Evolutionary conservation across 768 basidiomycete species (phyloP).

Genomic region (Coprinellus micaceus): DNA sequence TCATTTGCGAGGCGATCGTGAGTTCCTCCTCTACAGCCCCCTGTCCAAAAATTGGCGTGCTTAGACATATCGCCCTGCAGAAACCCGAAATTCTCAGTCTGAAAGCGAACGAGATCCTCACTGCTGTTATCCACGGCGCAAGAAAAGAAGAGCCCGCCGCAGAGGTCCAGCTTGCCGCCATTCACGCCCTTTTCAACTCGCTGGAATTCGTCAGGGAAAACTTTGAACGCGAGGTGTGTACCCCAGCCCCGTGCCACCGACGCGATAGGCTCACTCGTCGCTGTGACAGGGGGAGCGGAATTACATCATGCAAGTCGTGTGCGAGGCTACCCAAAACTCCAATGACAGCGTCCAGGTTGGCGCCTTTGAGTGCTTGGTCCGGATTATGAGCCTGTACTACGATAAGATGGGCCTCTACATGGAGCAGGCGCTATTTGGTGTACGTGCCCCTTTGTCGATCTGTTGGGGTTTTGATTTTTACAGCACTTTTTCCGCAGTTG

Average conservation of each 20-base stretch:
- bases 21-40: constrained; percentile 31
- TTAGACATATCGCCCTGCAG: constrained; percentile 39
- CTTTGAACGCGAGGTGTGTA: constrained; percentile 89
- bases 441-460: constrained; percentile 40
- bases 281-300: constrained; percentile 99
- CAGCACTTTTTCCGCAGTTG: constrained; percentile 47
- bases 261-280: constrained; percentile 11
- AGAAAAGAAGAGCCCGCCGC: constrained; percentile 89
- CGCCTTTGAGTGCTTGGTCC: constrained; percentile 92
- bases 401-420: constrained; percentile 99
- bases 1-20: constrained; percentile 95
- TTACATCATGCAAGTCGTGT: constrained; percentile 99
- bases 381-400: constrained; percentile 97
- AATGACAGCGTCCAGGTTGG: constrained; percentile 86
- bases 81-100: constrained; percentile 88
- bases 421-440: constrained; percentile 97
- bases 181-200: constrained; percentile 90
- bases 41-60: constrained; percentile 14
- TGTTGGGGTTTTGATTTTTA: constrained; percentile 10
- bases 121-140: constrained; percentile 97
- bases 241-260: constrained; percentile 1
- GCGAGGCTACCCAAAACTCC: constrained; percentile 91
- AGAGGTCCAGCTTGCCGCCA: constrained; percentile 91
- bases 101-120: constrained; percentile 95
- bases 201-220: constrained; percentile 97